phyloP scores from a whole-genome alignment of 306 rosid species.

The Vigna trinervia region DNA sequence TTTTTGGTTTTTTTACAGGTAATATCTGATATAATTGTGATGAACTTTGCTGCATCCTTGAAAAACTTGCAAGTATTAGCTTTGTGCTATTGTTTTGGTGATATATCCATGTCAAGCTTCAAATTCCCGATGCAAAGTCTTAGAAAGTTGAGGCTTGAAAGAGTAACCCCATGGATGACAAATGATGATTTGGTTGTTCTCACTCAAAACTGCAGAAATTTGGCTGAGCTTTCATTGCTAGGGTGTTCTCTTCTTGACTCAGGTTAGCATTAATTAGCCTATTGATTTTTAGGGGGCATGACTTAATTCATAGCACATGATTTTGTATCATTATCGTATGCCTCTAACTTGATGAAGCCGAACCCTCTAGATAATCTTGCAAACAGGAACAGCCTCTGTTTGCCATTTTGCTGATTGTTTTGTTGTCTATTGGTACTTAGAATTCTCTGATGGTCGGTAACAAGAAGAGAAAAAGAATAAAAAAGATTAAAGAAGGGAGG shows the following conservation, averaged over 20 bases:
- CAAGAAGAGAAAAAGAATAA: conserved; percentile 5
- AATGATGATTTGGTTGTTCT: conserved; percentile 70
- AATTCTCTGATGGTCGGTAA: neutral
- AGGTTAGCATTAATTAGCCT: conserved; percentile 59
- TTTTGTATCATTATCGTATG: conserved; percentile 34
- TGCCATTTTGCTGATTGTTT: conserved; percentile 31
- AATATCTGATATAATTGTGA: conserved; percentile 64
- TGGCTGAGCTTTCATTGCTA: conserved; percentile 73
- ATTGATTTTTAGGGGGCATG: conserved; percentile 29
- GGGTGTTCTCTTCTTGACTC: conserved; percentile 76
- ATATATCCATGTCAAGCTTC: conserved; percentile 72
- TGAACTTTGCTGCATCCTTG: conserved; percentile 53
- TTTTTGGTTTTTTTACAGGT: conserved; percentile 57
- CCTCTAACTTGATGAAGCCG: conserved; percentile 32
- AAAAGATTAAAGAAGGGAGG: neutral
- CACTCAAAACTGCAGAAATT: conserved; percentile 62
- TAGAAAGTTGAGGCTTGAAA: conserved; percentile 70
- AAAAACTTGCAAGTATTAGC: conserved; percentile 68
- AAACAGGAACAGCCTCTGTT: conserved; percentile 18
- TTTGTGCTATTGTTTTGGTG: conserved; percentile 81
- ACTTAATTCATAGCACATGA: conserved; percentile 28
- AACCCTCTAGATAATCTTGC: conserved; percentile 22
- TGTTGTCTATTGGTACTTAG: conserved; percentile 27
- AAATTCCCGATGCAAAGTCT: conserved; percentile 60
- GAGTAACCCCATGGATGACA: conserved; percentile 86